Base-by-base conservation (phyloP, 23 red algal genomes). In the Agarophyton chilense region DNA sequence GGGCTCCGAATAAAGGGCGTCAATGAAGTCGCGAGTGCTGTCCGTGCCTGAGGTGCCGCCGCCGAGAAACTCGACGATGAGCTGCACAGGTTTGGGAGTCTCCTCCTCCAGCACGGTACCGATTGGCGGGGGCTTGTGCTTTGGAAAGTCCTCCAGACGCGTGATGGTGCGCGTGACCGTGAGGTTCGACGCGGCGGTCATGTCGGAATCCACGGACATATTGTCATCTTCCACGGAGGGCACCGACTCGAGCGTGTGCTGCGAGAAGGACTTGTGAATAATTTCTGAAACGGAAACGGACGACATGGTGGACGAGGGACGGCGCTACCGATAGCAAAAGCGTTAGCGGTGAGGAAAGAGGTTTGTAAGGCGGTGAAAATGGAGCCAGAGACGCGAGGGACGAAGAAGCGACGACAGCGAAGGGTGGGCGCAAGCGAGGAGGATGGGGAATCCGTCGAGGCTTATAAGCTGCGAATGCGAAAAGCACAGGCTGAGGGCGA, bases 31-130 rank as follows among this genome's bases (percentile, higher is more conserved):
- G 49, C 91, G 66, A 17, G 82, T 86, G 67, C 52, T 77, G 25
- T 94, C 91, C 22, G 58, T 45, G 65, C 40, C 60, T 13, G 65
- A 62, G 38, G 68, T 39, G 19, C 62, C 47, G 24, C 81, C 82
- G 52, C 79, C 91, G 39, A 94, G 46, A 87, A 94, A 94, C 80
- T 94, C 91, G 42, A 94, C 82, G 45, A 94, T 46, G 45, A 94
- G 81, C 68, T 84, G 91, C 13, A 94, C 91, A 14, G 91, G 91
- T 35, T 84, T 94, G 39, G 91, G 91, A 14, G 91, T 86, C 81
- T 94, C 91, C 61, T 94, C 91, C 61, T 94, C 91, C 64, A 94
- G 80, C 50, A 94, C 91, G 49, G 91, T 94, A 38, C 91, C 91
- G 38, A 94, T 86, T 16, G 91, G 79, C 24, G 78, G 79, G 31